Conservation (phyloP, 208 protist species). For the Leishmania aethiopica region DNA sequence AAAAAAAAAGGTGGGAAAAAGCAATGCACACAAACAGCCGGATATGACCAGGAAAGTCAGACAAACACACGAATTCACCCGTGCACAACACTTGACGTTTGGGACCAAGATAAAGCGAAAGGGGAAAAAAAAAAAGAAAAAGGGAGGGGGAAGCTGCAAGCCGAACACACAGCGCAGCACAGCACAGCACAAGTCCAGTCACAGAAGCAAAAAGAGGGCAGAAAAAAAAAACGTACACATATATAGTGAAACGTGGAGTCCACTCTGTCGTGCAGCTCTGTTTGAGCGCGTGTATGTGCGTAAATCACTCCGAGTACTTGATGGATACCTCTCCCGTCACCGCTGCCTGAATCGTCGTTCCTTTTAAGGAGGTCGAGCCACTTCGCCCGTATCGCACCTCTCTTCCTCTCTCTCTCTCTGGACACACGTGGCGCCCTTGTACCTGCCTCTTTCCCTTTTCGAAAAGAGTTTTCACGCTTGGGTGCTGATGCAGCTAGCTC, state of each 20-base stretch:
- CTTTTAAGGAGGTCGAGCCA: neutral
- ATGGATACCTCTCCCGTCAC: neutral
- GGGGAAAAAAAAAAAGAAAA: neutral
- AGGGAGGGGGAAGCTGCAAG: neutral
- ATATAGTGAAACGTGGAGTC: neutral
- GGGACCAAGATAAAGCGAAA: neutral
- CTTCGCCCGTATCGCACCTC: neutral
- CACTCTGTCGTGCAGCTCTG: neutral
- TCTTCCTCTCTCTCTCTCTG: neutral
- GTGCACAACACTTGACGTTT: neutral
- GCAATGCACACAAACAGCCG: neutral
- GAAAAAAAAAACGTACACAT: neutral
- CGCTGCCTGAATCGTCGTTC: neutral
- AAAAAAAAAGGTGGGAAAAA: neutral
- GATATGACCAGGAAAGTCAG: neutral
- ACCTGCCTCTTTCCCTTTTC: neutral
- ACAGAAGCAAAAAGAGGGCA: neutral
- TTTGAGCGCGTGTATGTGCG: neutral
- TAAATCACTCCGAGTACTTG: neutral
- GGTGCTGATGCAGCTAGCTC: neutral
- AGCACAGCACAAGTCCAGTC: constrained; percentile 1
- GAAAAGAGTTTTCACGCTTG: neutral
- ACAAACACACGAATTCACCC: neutral
- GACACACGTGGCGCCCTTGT: neutral
- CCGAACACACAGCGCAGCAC: neutral